phyloP scores from a whole-genome alignment of 805 yeast genomes.

The Metschnikowia dekortorum region DNA sequence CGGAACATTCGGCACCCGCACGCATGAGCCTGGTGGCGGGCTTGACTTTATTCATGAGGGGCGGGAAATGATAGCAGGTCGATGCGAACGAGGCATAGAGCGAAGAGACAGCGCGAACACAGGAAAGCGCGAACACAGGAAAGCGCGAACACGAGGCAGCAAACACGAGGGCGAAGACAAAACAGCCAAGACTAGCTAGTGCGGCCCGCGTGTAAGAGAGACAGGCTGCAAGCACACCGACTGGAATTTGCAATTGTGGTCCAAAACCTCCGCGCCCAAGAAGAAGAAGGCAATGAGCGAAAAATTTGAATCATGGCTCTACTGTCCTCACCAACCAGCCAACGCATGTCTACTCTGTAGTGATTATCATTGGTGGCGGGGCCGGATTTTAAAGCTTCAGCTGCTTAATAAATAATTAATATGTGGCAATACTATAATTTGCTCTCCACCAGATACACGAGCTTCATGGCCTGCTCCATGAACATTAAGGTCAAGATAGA shows the following conservation, averaged over 20 bases:
- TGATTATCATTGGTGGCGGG: neutral
- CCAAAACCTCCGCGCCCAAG: too few species aligned
- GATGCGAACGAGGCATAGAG: neutral
- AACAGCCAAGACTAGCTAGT: too few species aligned
- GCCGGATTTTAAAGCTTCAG: neutral
- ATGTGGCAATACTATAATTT: neutral
- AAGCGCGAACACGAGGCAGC: neutral
- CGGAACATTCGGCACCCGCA: constrained; percentile 38
- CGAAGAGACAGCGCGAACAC: too few species aligned
- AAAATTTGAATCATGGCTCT: too few species aligned
- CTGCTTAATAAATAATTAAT: neutral
- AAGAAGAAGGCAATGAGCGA: too few species aligned
- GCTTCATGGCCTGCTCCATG: constrained; percentile 91
- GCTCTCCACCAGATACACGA: constrained; percentile 33
- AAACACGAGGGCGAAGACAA: neutral
- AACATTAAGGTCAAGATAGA: constrained; percentile 85
- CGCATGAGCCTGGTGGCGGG: constrained; percentile 41
- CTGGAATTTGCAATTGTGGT: too few species aligned
- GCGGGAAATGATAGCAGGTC: neutral
- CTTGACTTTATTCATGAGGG: constrained; percentile 25
- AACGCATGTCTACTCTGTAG: too few species aligned
- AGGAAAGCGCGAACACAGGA: neutral
- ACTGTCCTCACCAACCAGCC: too few species aligned
- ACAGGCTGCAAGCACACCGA: too few species aligned
- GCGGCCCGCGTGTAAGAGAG: too few species aligned